Evolutionary conservation across 1,284 basidiomycete genomes (phyloP).

Genomic region (Ustilago bromivora): DNA sequence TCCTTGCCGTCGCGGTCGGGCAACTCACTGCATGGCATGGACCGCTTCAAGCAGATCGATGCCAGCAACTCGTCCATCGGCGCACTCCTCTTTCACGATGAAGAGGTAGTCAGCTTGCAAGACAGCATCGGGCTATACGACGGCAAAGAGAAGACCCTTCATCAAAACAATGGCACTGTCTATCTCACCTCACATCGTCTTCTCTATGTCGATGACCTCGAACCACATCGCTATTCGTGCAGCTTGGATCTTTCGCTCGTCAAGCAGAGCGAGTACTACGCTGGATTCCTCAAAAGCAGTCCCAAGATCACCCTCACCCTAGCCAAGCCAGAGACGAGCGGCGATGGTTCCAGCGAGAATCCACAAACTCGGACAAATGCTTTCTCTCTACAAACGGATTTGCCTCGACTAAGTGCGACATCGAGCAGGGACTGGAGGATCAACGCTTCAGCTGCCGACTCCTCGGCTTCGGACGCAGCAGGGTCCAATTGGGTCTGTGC

Average conservation of each 20-base stretch:
- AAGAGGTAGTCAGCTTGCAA: constrained; percentile 62
- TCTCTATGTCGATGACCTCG: constrained; percentile 81
- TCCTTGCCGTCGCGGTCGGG: not conserved
- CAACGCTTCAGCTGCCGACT: constrained; percentile 38
- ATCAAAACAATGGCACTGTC: constrained; percentile 79
- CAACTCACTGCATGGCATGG: constrained; percentile 42
- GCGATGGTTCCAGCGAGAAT: constrained; percentile 23
- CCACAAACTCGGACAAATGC: constrained; percentile 30
- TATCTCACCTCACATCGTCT: constrained; percentile 86
- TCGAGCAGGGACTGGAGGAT: constrained; percentile 45
- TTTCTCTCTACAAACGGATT: constrained; percentile 5
- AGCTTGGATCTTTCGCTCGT: constrained; percentile 76
- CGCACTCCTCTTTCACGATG: constrained; percentile 54
- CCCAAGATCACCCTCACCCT: constrained; percentile 83
- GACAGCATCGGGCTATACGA: constrained; percentile 66
- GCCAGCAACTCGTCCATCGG: constrained; percentile 60
- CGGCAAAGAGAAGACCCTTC: constrained; percentile 80
- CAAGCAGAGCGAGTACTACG: constrained; percentile 86
- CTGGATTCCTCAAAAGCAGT: constrained; percentile 89
- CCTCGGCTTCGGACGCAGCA: constrained; percentile 15
- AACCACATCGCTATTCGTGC: constrained; percentile 70
- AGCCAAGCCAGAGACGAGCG: constrained; percentile 23
- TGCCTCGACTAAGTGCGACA: constrained; percentile 13
- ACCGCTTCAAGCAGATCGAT: constrained; percentile 61
- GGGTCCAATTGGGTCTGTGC: constrained; percentile 58